Percentiles rank a stretch among this genome's conserved stretches.
These are phyloP conservation scores for Microbotryum intermedium DNA, from an alignment of 1,284 basidiomycete genomes.

Conservation along the genomic window DNA sequence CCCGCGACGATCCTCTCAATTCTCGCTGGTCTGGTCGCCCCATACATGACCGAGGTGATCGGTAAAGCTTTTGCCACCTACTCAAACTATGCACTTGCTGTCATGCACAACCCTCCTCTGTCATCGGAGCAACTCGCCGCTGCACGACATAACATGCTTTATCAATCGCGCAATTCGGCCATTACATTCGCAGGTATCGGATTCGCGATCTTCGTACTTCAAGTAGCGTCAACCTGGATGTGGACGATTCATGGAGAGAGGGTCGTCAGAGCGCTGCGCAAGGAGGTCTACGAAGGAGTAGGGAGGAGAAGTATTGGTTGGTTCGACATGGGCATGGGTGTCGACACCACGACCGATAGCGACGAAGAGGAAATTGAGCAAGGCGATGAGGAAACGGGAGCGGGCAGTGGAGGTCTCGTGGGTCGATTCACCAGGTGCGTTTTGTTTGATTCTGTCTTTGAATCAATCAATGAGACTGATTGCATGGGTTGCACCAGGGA, in stretches of 20 bases:
- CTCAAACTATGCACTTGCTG: conserved; percentile 45
- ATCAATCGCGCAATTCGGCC: conserved; percentile 53
- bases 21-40: conserved; percentile 66
- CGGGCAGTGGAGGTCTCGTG: conserved; percentile 88
- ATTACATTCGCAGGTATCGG: conserved; percentile 66
- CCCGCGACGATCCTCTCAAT: conserved; percentile 66
- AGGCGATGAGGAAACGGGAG: conserved; percentile 44
- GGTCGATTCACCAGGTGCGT: conserved; percentile 78
- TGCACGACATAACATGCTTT: conserved; percentile 44
- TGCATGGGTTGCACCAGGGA: conserved; percentile 50
- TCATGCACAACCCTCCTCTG: conserved; percentile 38
- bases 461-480: neutral
- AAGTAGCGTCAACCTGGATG: conserved; percentile 52
- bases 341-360: conserved; percentile 41
- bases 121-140: conserved; percentile 45
- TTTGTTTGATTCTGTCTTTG: neutral
- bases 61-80: conserved; percentile 80
- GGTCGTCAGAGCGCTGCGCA: conserved; percentile 61
- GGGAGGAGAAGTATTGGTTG: conserved; percentile 67
- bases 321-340: conserved; percentile 77
- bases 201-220: conserved; percentile 49
- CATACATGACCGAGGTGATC: conserved; percentile 86
- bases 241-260: conserved; percentile 87
- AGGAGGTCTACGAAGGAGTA: conserved; percentile 61
- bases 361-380: conserved; percentile 46